Conservation (phyloP, 179 eudicot genomes). For the Heliamphora pulchella region DNA sequence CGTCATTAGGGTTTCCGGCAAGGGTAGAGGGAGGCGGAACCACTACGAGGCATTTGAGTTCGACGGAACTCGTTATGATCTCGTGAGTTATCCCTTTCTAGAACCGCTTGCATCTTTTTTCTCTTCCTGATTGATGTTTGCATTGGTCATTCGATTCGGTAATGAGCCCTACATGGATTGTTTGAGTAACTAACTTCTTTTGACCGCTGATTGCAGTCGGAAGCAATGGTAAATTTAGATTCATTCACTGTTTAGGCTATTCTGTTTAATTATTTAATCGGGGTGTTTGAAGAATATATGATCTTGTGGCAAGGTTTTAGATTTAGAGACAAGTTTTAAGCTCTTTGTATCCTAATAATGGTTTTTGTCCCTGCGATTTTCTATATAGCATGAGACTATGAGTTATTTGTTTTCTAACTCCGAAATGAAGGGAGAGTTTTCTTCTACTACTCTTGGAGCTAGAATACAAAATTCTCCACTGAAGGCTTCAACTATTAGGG, state of each 20-base stretch:
- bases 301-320: background rate
- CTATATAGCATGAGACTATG: too few relatives aligned
- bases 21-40: constrained; percentile 38
- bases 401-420: background rate
- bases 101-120: background rate
- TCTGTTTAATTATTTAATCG: background rate
- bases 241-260: background rate
- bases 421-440: background rate
- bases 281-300: background rate
- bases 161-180: background rate
- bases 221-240: background rate
- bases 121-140: background rate
- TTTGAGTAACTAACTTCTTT: background rate
- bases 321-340: background rate
- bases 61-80: constrained; percentile 52
- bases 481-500: too few relatives aligned
- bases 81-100: constrained; percentile 33
- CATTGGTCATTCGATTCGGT: background rate
- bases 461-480: too few relatives aligned
- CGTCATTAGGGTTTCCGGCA: constrained; percentile 52
- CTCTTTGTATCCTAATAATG: too few relatives aligned
- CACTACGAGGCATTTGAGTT: constrained; percentile 52
- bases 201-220: background rate
- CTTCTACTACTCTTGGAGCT: too few relatives aligned
- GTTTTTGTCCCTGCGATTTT: background rate